phyloP scores from a whole-genome alignment of 1,139 yeast genomes.

The Kluyveromyces sp. region DNA sequence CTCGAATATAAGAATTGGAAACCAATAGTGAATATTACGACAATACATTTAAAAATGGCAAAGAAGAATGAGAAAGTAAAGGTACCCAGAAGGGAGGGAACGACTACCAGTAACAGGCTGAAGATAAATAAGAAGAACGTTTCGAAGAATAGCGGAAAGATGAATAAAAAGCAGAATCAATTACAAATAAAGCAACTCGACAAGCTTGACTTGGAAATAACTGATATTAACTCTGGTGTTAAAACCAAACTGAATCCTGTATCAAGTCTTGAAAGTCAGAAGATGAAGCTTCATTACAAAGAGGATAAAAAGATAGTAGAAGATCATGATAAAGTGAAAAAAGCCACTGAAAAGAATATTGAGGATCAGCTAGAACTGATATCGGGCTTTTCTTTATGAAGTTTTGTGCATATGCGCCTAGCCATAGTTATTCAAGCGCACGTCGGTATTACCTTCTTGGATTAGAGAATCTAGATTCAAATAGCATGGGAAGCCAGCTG shows the following conservation, averaged over 20 bases:
- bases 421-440: too few relatives aligned
- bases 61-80: background rate
- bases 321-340: conserved; percentile 33
- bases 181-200: conserved; percentile 21
- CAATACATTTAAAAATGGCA: background rate
- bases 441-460: background rate
- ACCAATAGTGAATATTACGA: too few relatives aligned
- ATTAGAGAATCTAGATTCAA: background rate
- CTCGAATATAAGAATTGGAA: too few relatives aligned
- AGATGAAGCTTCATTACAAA: conserved; percentile 32
- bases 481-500: too few relatives aligned
- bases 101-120: background rate
- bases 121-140: conserved; percentile 1
- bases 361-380: conserved; percentile 52
- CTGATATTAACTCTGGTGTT: conserved; percentile 11
- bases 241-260: conserved; percentile 27
- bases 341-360: conserved; percentile 45
- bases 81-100: background rate
- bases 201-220: conserved; percentile 12
- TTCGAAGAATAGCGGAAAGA: conserved; percentile 7
- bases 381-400: conserved; percentile 37
- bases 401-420: background rate
- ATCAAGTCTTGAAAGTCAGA: conserved; percentile 35
- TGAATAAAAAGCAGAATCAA: conserved; percentile 22
- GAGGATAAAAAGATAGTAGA: conserved; percentile 41